Evolutionary conservation across 805 yeast species (phyloP).

Genomic region (Candida silvatica): DNA sequence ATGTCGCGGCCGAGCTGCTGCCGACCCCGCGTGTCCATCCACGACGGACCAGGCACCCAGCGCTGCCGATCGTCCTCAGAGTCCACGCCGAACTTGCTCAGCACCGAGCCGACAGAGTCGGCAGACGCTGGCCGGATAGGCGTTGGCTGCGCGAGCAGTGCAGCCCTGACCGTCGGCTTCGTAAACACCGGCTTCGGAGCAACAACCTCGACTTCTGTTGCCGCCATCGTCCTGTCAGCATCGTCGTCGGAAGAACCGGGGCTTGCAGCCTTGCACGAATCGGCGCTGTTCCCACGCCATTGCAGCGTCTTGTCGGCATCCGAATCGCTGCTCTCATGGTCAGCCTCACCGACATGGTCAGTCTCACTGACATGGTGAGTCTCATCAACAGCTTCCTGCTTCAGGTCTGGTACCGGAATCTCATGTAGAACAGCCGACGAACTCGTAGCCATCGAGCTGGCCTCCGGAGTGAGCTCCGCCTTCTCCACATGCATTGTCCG

Average conservation of each 20-base stretch:
- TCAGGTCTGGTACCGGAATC: neutral
- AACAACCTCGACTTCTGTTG: neutral
- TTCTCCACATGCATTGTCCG: no score
- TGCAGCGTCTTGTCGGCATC: no score
- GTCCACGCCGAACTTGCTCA: constrained; percentile 17
- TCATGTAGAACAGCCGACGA: no score
- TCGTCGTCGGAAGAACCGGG: neutral
- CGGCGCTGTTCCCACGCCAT: neutral
- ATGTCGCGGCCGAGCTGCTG: constrained; percentile 5
- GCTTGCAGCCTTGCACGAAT: neutral
- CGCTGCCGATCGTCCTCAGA: constrained; percentile 3
- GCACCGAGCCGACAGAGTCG: constrained; percentile 20
- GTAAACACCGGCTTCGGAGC: no score
- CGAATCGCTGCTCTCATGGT: neutral
- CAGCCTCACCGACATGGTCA: neutral
- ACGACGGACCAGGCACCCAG: constrained; percentile 23
- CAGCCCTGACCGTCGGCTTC: no score
- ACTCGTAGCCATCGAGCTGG: no score
- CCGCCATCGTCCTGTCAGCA: neutral
- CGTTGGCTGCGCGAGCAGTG: constrained; percentile 13
- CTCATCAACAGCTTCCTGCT: neutral
- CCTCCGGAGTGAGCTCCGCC: no score
- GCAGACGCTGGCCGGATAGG: constrained; percentile 16
- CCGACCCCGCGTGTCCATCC: constrained; percentile 41
- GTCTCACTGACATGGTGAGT: neutral